phyloP scores from a whole-genome alignment of 2,329 filamentous ascomycete genomes.

The Pyrenophora tritici-repentis region DNA sequence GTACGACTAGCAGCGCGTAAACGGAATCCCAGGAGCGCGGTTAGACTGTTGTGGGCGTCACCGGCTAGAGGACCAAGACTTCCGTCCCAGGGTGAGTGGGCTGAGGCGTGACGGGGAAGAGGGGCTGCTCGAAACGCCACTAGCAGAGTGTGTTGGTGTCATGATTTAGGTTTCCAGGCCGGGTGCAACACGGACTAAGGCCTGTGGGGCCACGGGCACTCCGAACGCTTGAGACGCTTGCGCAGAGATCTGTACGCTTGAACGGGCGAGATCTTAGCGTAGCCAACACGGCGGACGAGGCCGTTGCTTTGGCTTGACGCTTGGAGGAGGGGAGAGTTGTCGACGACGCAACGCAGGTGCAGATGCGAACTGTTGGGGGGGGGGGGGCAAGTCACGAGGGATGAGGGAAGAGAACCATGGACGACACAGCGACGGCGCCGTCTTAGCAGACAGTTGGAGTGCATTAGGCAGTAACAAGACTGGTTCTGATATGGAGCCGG shows the following conservation, averaged over 20 bases:
- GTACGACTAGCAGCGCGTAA: conserved; percentile 23
- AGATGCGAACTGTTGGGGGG: too few species aligned
- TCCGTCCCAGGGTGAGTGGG: conserved; percentile 25
- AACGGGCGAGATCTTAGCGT: conserved; percentile 31
- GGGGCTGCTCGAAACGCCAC: conserved; percentile 16
- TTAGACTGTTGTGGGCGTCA: conserved; percentile 32
- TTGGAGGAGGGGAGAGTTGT: not conserved
- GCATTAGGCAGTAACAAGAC: conserved; percentile 1
- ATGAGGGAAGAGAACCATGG: not conserved
- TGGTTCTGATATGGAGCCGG: not conserved
- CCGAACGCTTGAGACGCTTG: conserved; percentile 27
- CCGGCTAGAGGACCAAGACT: conserved; percentile 35
- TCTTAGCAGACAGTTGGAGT: not conserved
- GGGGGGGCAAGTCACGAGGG: not conserved
- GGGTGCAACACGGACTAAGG: conserved; percentile 32
- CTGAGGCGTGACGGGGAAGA: conserved; percentile 31
- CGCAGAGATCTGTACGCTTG: conserved; percentile 18
- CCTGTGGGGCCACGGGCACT: conserved; percentile 31
- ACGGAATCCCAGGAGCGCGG: conserved; percentile 37
- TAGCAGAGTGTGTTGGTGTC: conserved; percentile 25
- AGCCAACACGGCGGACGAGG: conserved; percentile 10
- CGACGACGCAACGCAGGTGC: too few species aligned
- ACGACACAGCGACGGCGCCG: not conserved
- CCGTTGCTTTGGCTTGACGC: conserved; percentile 8
- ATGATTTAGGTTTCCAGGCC: conserved; percentile 33